Conservation (phyloP, 2,329 filamentous ascomycete species). For the Neonectria magnoliae region DNA sequence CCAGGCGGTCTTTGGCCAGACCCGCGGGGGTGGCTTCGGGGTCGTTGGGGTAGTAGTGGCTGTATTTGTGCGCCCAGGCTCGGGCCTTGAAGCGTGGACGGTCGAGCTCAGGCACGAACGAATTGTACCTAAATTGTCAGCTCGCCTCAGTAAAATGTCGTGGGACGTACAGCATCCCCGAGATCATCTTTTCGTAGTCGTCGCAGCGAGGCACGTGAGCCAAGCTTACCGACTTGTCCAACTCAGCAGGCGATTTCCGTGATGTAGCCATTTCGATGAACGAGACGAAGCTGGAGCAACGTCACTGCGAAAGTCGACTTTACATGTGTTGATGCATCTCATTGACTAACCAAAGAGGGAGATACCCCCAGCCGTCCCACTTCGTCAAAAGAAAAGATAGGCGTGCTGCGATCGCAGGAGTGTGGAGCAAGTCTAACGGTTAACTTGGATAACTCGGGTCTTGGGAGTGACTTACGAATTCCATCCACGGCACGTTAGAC, state of each 20-base stretch:
- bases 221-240: slow-evolving; percentile 43
- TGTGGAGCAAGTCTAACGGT: slow-evolving; percentile 33
- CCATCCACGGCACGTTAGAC: slow-evolving; percentile 43
- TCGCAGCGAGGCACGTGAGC: slow-evolving; percentile 66
- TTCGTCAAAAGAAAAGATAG: slow-evolving; percentile 35
- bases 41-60: slow-evolving; percentile 58
- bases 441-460: neutral
- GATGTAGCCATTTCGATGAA: slow-evolving; percentile 21
- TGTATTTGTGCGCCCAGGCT: slow-evolving; percentile 62
- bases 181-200: slow-evolving; percentile 73
- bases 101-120: slow-evolving; percentile 55
- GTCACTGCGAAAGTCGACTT: too few species aligned
- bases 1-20: slow-evolving; percentile 37
- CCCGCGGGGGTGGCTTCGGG: slow-evolving; percentile 6
- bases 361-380: slow-evolving; percentile 18
- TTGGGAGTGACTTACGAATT: slow-evolving; percentile 36
- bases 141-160: accelerated
- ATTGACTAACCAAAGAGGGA: slow-evolving; percentile 11
- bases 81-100: slow-evolving; percentile 59
- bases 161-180: slow-evolving; percentile 63
- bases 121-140: slow-evolving; percentile 54
- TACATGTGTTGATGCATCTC: too few species aligned
- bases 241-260: slow-evolving; percentile 22
- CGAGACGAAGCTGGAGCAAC: too few species aligned
- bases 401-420: slow-evolving; percentile 30